phyloP scores from a whole-genome alignment of 495 filamentous ascomycete species.

The Hypoxylon lienhwacheense region DNA sequence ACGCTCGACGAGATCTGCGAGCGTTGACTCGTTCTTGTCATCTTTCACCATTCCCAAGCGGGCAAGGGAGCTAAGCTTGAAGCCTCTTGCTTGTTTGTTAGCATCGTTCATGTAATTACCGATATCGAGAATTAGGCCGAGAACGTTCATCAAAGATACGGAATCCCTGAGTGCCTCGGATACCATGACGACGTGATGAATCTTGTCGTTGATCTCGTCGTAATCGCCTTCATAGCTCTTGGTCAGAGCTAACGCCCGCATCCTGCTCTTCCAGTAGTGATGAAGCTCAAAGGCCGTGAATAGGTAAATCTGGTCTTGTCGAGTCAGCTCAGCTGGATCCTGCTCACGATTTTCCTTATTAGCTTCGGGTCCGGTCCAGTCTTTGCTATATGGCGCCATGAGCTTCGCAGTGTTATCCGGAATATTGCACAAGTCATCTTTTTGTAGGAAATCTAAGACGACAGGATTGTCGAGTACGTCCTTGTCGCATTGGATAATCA shows the following conservation, averaged over 20 bases:
- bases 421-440: conserved; percentile 87
- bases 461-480: conserved; percentile 89
- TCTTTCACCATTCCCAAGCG: conserved; percentile 97
- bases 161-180: conserved; percentile 90
- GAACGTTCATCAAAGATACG: conserved; percentile 89
- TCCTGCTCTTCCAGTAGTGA: conserved; percentile 98
- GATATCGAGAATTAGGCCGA: conserved; percentile 94
- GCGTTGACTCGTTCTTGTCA: conserved; percentile 95
- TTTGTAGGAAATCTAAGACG: conserved; percentile 96
- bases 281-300: conserved; percentile 92
- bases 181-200: conserved; percentile 78
- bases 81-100: conserved; percentile 96
- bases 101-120: conserved; percentile 99
- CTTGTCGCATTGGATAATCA: conserved; percentile 92
- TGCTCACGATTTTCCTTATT: conserved; percentile 77
- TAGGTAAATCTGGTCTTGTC: conserved; percentile 94
- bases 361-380: conserved; percentile 92
- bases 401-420: conserved; percentile 87
- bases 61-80: conserved; percentile 95
- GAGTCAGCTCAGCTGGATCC: conserved; percentile 84
- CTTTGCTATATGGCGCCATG: conserved; percentile 91
- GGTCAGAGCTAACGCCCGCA: conserved; percentile 85
- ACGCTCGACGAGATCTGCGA: conserved; percentile 95
- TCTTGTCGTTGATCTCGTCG: conserved; percentile 80
- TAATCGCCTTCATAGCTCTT: conserved; percentile 86